Base-by-base conservation (phyloP, 2,329 filamentous ascomycete genomes). In the Fusarium zealandicum region DNA sequence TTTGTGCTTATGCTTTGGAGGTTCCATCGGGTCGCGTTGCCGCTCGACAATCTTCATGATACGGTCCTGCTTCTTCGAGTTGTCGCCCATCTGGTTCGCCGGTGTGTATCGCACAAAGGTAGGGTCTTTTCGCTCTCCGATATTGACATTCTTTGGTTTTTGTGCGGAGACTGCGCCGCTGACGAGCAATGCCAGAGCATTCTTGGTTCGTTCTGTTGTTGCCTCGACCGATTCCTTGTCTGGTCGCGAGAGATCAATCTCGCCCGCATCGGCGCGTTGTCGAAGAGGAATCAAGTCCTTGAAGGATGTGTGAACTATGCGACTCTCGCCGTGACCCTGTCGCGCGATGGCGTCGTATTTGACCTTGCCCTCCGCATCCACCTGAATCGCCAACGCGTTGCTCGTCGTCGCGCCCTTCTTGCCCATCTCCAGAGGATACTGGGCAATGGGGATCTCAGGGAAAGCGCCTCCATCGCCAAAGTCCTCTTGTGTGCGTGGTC, bases 31-130 rank as follows among this genome's bases (percentile, higher is more conserved):
- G 75, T 99, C 95, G 64, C 89, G 83, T 73, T 98, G 93, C 50
- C 92, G 83, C 73, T 97, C 92, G 31, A 97, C 92, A 75, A 99
- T 98, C 80, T 98, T 98, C 85, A 99, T 96, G 63, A 99, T 96
- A 12, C 95, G 88, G 69, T 98, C 93, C 68, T 92, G 91, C 77
- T 96, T 96, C 74, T 88, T 89, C 32, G 84, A 86, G 72, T 92
- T 81, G 69, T 85, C 91, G 11, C 95, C 95, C 92, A 99, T 97
- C 77, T 99, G 95, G 68, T 95, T 93, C 35, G 93, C 91, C 4
- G 95, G 95, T 13, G 93, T 98, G 71, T 99, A 99, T 61, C 92
- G 86, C 54, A 99, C 95, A 73, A 92, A 99, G 0, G 93, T 98
- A 6, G 95, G 87, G 54, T 96, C 93, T 51, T 89, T 88, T 62